phyloP scores from a whole-genome alignment of 108 stramenopile genomes.

The Licmophora abbreviata region DNA sequence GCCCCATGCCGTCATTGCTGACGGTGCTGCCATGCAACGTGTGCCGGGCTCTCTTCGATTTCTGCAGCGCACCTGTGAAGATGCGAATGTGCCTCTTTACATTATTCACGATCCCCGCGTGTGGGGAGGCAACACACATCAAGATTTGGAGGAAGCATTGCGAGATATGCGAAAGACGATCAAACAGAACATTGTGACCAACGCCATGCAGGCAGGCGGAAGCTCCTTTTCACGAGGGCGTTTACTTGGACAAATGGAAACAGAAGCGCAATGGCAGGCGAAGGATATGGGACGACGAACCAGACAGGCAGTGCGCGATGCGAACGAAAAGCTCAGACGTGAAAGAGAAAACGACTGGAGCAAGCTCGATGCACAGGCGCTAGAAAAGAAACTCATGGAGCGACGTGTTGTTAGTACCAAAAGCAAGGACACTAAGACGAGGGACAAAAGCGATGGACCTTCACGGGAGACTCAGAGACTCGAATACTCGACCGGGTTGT shows the following conservation, averaged over 20 bases:
- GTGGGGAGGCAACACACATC: constrained; percentile 66
- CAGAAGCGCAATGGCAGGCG: constrained; percentile 61
- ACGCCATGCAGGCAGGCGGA: constrained; percentile 44
- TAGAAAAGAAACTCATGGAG: constrained; percentile 40
- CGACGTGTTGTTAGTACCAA: too few relatives aligned
- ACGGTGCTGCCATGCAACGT: constrained; percentile 76
- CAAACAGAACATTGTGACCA: constrained; percentile 44
- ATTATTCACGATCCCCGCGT: constrained; percentile 72
- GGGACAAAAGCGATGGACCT: constrained; percentile 2
- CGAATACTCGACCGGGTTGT: not conserved
- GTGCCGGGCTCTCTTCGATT: constrained; percentile 69
- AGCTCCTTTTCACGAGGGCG: constrained; percentile 70
- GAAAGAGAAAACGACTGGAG: constrained; percentile 63
- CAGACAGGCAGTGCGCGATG: constrained; percentile 35
- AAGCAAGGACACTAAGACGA: too few relatives aligned
- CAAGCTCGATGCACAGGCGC: constrained; percentile 29
- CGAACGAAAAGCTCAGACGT: constrained; percentile 18
- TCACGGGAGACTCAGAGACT: not conserved
- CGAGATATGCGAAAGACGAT: constrained; percentile 51
- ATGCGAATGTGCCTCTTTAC: constrained; percentile 69
- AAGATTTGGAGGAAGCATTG: constrained; percentile 44
- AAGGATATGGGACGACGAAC: constrained; percentile 43
- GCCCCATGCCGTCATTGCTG: constrained; percentile 83
- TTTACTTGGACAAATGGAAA: constrained; percentile 57
- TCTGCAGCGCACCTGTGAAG: constrained; percentile 53